Conservation (phyloP, 2,329 filamentous ascomycete species). For the Aureobasidium musti region DNA sequence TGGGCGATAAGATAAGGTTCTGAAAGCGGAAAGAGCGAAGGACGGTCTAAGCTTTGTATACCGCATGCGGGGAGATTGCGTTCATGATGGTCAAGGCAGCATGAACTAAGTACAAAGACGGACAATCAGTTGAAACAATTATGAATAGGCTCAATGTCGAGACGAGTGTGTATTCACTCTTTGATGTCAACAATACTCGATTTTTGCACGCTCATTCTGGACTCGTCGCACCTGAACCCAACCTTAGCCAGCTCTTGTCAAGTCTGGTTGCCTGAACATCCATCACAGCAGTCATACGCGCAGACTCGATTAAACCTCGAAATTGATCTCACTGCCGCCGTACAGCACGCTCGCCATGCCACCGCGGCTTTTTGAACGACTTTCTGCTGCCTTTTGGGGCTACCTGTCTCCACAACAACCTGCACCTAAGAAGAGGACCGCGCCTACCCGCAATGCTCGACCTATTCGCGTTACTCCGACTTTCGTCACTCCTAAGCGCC, state of each 20-base stretch:
- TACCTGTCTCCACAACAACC: constrained; percentile 45
- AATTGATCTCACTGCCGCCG: too few species aligned
- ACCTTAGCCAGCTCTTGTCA: neutral
- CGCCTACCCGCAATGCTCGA: neutral
- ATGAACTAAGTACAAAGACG: neutral
- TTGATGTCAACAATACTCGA: neutral
- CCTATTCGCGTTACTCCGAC: neutral
- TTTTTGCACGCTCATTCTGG: too few species aligned
- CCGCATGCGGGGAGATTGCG: constrained; percentile 22
- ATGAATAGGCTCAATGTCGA: constrained; percentile 8
- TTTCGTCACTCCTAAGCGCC: neutral
- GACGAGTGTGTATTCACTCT: constrained; percentile 2
- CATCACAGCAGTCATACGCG: neutral
- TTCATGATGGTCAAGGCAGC: neutral
- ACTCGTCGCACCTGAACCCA: neutral
- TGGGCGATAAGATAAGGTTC: constrained; percentile 16
- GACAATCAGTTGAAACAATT: neutral
- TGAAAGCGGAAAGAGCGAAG: constrained; percentile 12
- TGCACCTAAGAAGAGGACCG: neutral
- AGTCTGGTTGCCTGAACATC: neutral
- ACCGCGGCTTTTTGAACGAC: constrained; percentile 33
- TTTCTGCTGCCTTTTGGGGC: constrained; percentile 46
- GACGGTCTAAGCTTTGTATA: constrained; percentile 1
- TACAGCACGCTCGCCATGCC: neutral
- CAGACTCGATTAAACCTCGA: constrained; percentile 3